Evolutionary conservation across 2,329 filamentous ascomycete genomes (phyloP), one percentile per base, ranked within the genome.

Genomic region (Cadophora sp.): DNA sequence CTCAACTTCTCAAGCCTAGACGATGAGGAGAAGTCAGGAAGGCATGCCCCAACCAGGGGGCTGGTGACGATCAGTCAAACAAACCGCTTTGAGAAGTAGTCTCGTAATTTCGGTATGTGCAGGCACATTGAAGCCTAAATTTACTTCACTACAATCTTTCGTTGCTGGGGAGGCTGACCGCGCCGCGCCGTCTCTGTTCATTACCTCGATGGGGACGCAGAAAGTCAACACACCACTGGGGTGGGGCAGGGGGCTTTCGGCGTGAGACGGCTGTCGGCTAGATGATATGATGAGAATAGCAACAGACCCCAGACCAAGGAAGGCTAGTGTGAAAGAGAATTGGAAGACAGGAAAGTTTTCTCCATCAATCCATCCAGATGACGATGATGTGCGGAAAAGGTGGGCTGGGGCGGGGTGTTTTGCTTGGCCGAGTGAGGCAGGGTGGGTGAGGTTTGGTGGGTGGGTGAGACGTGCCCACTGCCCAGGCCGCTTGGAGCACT

Each of bases 21-120:
- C 30, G 16, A 30, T 56, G 53, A 39, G 33, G n/a, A 39, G 6
- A 16, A 20, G 6, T 18, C 53, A 18, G 30, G 16, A 56, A 4
- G 9, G 53, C 24, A 33, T 53, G 50, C 50, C 50, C 18, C 27
- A n/a, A 30, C 27, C 27, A 53, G 50, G 53, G 53, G 33, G n/a
- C n/a, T 56, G 33, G 33, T 39, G 53, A 56, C 33, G n/a, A 56
- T 56, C 33, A n/a, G n/a, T 56, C 30, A 39, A 56, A 43, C 30
- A 39, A 56, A 43, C 62, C 55, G 41, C 43, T 59, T 59, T n/a
- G 33, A 53, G 55, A 59, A 59, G 51, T 59, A 22, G 33, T 43
- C 62, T 51, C 55, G 62, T 48, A 56, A 47, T 33, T 18, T 43
- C 3, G 39, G 39, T 43, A 3, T 1, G 14, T 11, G 7, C 43